Evolutionary conservation across 2,329 filamentous ascomycete species (phyloP).

Genomic region (Claviceps monticola): DNA sequence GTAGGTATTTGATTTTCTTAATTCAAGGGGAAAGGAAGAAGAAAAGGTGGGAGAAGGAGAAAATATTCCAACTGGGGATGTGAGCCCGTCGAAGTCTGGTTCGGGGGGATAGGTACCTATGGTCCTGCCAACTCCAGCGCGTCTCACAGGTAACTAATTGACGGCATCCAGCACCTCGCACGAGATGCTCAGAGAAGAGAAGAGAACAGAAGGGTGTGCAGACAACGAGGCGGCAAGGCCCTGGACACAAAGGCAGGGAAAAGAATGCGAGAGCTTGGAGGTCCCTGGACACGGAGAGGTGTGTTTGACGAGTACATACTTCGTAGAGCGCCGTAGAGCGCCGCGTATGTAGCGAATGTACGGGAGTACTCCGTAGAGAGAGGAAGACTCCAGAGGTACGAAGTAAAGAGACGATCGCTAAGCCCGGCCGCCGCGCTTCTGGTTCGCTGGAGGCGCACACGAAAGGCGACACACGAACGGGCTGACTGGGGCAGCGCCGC

Average conservation of each 20-base stretch:
- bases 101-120: background rate
- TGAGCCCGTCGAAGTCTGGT: background rate
- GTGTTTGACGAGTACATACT: background rate
- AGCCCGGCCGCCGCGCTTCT: slow-evolving; percentile 10
- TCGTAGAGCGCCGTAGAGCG: no score
- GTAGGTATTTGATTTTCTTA: background rate
- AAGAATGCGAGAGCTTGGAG: background rate
- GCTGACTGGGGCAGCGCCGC: background rate
- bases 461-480: background rate
- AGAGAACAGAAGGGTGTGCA: background rate
- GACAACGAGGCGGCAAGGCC: background rate
- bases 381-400: background rate
- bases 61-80: background rate
- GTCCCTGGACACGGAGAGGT: background rate
- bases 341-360: background rate
- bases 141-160: no score
- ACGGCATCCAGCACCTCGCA: no score
- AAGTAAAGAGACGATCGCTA: slow-evolving; percentile 9
- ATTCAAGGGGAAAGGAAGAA: background rate
- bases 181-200: background rate
- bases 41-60: background rate
- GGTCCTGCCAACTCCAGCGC: no score
- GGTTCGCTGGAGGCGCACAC: slow-evolving; percentile 6
- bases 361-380: background rate
- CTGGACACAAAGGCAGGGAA: background rate